Evolutionary conservation across 345 rosid genomes (phyloP), one percentile per base, ranked within the genome.

Genomic region (Viola odorata): DNA sequence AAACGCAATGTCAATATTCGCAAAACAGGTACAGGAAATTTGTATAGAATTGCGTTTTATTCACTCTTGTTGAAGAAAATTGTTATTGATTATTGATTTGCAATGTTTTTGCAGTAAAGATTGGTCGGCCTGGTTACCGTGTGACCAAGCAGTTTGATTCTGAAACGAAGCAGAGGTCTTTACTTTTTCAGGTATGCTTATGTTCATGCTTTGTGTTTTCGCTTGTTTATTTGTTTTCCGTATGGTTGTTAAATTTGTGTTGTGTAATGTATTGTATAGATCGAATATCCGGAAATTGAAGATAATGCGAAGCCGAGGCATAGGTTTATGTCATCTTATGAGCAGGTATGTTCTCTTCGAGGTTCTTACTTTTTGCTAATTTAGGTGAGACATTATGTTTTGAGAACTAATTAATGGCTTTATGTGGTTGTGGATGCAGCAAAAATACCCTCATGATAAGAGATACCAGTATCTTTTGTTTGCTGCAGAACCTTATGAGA

Each of bases 401-500:
- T 8, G 41, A 47, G 13, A 47, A 10, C 50, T 9, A 6, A 37
- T 52, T 37, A n/a, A 7, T 38, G 9, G 41, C 15, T 67, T 41
- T 49, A 15, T 62, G 36, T 61, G 58, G 63, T 23, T 14, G 38
- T 67, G 57, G 52, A 45, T 73, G 74, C 88, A 94, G 99, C 85
- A 85, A 75, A 66, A 86, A 55, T 86, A 88, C 68, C 89, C 96
- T 5, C 82, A 75, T 66, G 99, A 94, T 68, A 94, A 87, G 85
- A 86, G 85, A 57, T 94, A 78, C 76, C 97, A 94, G 60, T 94
- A 82, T 76, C 96, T 94, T 70, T 68, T 94, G 48, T 94, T 86
- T 79, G 96, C 96, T 0, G 99, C 97, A 49, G 99, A 94, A 67
- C 99, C 99, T 5, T 94, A 94, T 67, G 99, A 94, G 82, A 86